Base-by-base conservation (phyloP, 768 basidiomycete genomes). In the Asterophora parasitica region DNA sequence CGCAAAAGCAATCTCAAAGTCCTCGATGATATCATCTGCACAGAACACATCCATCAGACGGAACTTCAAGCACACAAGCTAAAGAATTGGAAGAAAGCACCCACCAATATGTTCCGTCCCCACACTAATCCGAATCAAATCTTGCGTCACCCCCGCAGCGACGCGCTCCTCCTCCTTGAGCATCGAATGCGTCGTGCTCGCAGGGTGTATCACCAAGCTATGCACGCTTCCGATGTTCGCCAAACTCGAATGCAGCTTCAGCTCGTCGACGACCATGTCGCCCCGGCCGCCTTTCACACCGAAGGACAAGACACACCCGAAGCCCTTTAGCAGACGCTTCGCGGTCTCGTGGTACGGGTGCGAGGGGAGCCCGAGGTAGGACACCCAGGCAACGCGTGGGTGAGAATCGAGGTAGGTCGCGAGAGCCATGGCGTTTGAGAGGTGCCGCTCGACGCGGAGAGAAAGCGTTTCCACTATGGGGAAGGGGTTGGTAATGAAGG, bases 141-240 rank as follows among this genome's bases (percentile, higher is more conserved):
- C 82, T 0, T 74, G 70, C 3, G 78, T 74, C 4, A 82, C 79
- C 1, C 82, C 82, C 6, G 75, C 65, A 9, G 70, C 65, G 5
- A 65, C 40, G 49, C 73, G 73, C 57, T 84, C 83, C 48, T 73
- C 71, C 15, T 57, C 59, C 1, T 63, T 66, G 26, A 83, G 61
- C 61, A 83, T 81, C 36, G 75, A 68, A 55, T 84, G 82, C 3
- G 83, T 84, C 36, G 82, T 83, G n/a, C 73, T 69, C 11, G 76
- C 77, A 0, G 83, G 82, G 44, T 81, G 77, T 28, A 83, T 81
- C n/a, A 79, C 77, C 4, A 83, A 66, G 9, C 76, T 80, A 62
- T 82, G 81, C 17, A 77, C 73, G 35, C 78, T 76, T 12, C 76
- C 72, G 11, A 68, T 58, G 36, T 71, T 72, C 9, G 65, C 68